Base-by-base conservation (phyloP, 2,329 filamentous ascomycete genomes). In the Fusarium nanum region DNA sequence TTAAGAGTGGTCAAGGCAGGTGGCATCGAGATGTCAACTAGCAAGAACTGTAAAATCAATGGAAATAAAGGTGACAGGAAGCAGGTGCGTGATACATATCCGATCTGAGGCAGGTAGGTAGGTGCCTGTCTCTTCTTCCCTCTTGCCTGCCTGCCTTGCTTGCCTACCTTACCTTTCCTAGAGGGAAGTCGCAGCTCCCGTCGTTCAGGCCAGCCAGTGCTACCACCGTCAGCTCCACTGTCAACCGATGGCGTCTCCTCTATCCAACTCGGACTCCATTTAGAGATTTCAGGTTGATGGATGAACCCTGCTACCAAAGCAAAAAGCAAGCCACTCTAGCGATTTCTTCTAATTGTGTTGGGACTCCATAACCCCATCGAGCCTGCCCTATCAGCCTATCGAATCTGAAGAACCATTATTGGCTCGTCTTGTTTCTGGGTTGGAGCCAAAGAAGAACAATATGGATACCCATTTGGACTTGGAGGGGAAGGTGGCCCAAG, bases 221-320 rank as follows among this genome's bases (percentile, higher is more conserved):
- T 57, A 56, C 60, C 59, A 41, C 46, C 62, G 46, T 46, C 57
- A 64, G 28, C 67, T 67, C 61, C 67, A 68, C 71, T 55, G 41
- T 55, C 66, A 50, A 55, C 45, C 27, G 41, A 58, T 47, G 46
- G 57, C 32, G 49, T 68, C 67, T 70, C 68, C 61, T 69, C 65
- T 59, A 56, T 64, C 27, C 45, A 52, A 46, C 45, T 41, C 27
- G 32, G 52, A 50, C 53, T 47, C 54, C 55, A 53, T 52, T 30
- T 30, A 50, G 47, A 58, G 60, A 70, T 64, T 67, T 66, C 63
- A 67, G 61, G 63, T 50, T 28, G 59, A 59, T 30, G 37, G 49
- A 45, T 55, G 50, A 70, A 72, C 72, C 72, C 68, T 74, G 70
- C 63, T 71, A 65, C 42, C 60, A 65, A 67, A 69, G 56, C 55